Percentiles rank a stretch among this genome's conserved stretches.
Conservation (phyloP, 2,329 filamentous ascomycete species). For the Thielaviopsis punctulata region DNA sequence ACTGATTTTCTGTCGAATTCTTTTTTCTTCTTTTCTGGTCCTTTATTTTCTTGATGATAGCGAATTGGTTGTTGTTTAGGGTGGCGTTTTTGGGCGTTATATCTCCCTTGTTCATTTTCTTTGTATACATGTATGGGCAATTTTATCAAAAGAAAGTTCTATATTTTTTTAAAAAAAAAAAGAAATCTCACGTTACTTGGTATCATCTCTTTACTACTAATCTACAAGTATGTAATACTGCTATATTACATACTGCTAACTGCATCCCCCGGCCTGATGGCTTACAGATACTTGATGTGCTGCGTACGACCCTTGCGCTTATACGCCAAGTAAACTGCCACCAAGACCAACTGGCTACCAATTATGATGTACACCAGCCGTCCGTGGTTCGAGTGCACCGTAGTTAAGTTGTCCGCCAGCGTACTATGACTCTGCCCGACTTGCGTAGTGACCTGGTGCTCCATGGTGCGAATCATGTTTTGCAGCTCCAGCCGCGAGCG, state of each 20-base stretch:
- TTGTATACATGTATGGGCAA: too few relatives aligned
- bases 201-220: too few relatives aligned
- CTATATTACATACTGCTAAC: neutral
- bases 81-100: neutral
- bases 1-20: neutral
- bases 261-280: too few relatives aligned
- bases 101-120: neutral
- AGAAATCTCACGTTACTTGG: neutral
- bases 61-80: neutral
- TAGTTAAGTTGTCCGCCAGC: constrained; percentile 30
- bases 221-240: neutral
- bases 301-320: constrained; percentile 58
- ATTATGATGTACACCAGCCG: constrained; percentile 52
- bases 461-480: constrained; percentile 33
- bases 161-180: neutral
- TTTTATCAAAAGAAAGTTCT: too few relatives aligned
- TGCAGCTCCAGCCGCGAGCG: constrained; percentile 37
- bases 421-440: constrained; percentile 32
- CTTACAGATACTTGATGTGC: constrained; percentile 82
- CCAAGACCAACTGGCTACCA: constrained; percentile 55
- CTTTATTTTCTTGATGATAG: neutral
- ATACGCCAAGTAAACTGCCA: constrained; percentile 55
- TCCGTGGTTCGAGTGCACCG: constrained; percentile 32
- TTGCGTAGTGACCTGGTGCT: constrained; percentile 33
- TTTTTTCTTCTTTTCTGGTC: constrained; percentile 12